A percentile compares a stretch with the other conserved stretches of the same genome.
Conservation (phyloP, 768 basidiomycete genomes). For the Lentinula sp. region DNA sequence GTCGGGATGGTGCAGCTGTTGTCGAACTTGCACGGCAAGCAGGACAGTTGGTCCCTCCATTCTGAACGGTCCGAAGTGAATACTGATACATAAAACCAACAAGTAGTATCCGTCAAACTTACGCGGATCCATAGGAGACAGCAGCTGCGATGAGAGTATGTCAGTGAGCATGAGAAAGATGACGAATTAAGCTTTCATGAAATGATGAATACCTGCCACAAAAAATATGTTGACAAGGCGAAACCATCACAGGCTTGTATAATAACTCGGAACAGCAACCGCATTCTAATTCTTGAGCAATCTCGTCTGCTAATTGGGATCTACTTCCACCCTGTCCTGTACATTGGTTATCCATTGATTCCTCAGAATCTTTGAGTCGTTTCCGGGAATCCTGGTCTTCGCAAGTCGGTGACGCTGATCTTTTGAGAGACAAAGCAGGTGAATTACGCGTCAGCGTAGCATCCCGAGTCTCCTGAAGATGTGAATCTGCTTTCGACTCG, state of each 20-base stretch:
- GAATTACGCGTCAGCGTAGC: slow-evolving; percentile 9
- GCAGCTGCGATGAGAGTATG: slow-evolving; percentile 42
- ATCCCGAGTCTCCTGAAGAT: slow-evolving; percentile 10
- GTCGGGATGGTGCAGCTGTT: slow-evolving; percentile 65
- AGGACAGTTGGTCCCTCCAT: slow-evolving; percentile 81
- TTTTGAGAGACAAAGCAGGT: slow-evolving; percentile 35
- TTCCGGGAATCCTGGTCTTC: slow-evolving; percentile 46
- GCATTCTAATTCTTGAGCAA: slow-evolving; percentile 74
- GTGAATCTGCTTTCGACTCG: slow-evolving; percentile 11
- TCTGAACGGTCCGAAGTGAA: slow-evolving; percentile 34
- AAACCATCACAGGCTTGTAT: slow-evolving; percentile 76
- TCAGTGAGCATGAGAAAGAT: slow-evolving; percentile 5
- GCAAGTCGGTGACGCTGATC: slow-evolving; percentile 55
- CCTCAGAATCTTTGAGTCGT: slow-evolving; percentile 40
- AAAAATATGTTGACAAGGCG: slow-evolving; percentile 87
- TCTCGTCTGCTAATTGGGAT: slow-evolving; percentile 44
- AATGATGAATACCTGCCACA: slow-evolving; percentile 65
- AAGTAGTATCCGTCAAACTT: slow-evolving; percentile 26
- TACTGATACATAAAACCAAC: neutral
- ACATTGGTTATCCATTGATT: neutral
- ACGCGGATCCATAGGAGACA: slow-evolving; percentile 80
- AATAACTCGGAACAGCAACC: slow-evolving; percentile 81
- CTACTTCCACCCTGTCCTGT: slow-evolving; percentile 11
- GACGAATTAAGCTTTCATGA: slow-evolving; percentile 1
- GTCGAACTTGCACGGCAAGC: slow-evolving; percentile 70